Evolutionary conservation across 192 early-diverging fungal genomes (phyloP), one percentile per base, ranked within the genome.

Genomic region (Spizellomyces sp.): DNA sequence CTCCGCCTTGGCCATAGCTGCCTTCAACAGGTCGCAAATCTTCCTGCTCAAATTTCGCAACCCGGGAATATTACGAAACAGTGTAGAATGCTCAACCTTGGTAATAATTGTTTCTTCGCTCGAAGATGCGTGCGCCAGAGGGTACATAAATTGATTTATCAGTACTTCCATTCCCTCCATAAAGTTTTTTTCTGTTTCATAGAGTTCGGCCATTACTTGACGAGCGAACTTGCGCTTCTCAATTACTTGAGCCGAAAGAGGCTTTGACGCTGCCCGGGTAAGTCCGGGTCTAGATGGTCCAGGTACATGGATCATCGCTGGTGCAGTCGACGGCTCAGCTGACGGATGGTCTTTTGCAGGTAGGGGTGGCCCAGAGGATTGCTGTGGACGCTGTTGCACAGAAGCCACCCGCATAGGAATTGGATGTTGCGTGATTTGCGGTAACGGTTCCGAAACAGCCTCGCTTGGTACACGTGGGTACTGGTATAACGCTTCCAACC

Each of bases 131-230:
- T 67, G 66, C 6, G 22, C 15, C 4, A 72, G 45, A 15, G 70
- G 70, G 8, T 63, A 12, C 70, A 72, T 72, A 60, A 72, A 72
- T 52, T 72, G 70, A 45, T 72, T 58, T 15, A 74, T 75, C 41
- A 75, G 46, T 9, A 75, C 68, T 60, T 75, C 44, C 74, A 75
- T 70, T 41, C 64, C 74, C 22, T 75, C 74, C 21, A 57, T 71
- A 63, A 70, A 75, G 42, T 70, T 75, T 2, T 55, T 19, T 63
- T 75, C 74, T 17, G 74, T 75, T n/a, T 75, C 67, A 42, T 52
- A 64, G 0, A 75, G 66, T 50, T 75, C 74, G 12, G n/a, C 46
- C 15, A 75, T 64, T 0, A 75, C 61, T 17, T 65, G 52, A 4
- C 57, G 71, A 6, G 64, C 65, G 41, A 36, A 66, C 45, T 74